Percentiles rank a stretch among this genome's conserved stretches.
Evolutionary conservation across 83 land plant species (phyloP).

Genomic region (Larix sibirica): DNA sequence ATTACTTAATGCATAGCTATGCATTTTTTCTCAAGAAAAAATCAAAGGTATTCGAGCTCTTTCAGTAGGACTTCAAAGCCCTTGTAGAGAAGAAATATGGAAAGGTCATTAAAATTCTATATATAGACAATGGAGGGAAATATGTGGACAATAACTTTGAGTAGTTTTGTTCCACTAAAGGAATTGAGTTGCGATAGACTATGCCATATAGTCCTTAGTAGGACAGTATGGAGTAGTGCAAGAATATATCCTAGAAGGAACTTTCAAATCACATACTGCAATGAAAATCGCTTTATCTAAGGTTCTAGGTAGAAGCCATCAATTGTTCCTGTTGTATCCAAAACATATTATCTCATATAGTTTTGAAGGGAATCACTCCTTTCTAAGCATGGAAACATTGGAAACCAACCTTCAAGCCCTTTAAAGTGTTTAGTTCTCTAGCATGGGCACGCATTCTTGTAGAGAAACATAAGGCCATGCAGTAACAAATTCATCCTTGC

Average conservation of each 20-base stretch:
- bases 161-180: not conserved
- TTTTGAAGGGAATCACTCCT: not conserved
- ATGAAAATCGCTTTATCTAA: too few species aligned
- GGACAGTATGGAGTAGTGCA: not conserved
- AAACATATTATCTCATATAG: not conserved
- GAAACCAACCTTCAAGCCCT: not conserved
- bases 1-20: not conserved
- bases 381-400: not conserved
- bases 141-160: not conserved
- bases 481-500: not conserved
- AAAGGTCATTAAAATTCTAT: not conserved
- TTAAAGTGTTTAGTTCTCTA: too few species aligned
- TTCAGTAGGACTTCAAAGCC: not conserved
- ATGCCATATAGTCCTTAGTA: not conserved
- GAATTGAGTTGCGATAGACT: too few species aligned
- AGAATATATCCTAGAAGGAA: too few species aligned
- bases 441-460: too few species aligned
- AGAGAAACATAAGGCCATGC: too few species aligned
- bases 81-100: not conserved
- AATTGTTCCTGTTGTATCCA: not conserved
- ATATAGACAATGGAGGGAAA: not conserved
- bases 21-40: not conserved
- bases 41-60: not conserved
- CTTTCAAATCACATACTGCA: not conserved
- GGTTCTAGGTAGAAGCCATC: too few species aligned